Percentiles rank a stretch among this genome's conserved stretches.
phyloP scores from a whole-genome alignment of 2,329 filamentous ascomycete genomes.

The Aspergillus pseudoviridinutans region DNA sequence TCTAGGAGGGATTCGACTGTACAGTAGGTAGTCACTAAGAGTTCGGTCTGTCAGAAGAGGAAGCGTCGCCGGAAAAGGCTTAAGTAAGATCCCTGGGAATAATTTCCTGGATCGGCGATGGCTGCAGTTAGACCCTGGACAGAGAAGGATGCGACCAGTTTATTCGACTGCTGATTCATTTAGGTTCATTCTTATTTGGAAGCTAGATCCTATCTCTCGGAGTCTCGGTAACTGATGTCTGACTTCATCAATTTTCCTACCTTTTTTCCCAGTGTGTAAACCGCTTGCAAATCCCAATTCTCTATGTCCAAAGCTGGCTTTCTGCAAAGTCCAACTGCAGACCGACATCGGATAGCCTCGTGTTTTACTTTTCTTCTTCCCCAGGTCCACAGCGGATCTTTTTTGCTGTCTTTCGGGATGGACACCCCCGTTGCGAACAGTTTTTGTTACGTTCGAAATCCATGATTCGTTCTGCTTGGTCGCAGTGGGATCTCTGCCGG shows the following conservation, averaged over 20 bases:
- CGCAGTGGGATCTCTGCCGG: constrained; percentile 4
- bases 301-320: no score
- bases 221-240: neutral
- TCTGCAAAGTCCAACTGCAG: neutral
- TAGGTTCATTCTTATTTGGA: neutral
- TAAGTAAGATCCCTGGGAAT: neutral
- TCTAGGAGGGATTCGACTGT: no score
- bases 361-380: constrained; percentile 8
- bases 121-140: neutral
- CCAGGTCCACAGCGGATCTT: constrained; percentile 13
- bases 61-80: neutral
- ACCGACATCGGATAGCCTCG: neutral
- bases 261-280: no score
- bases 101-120: neutral
- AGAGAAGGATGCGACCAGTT: no score
- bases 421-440: constrained; percentile 1
- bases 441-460: constrained; percentile 19
- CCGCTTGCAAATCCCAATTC: no score
- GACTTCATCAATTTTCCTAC: no score
- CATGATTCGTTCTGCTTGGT: constrained; percentile 13
- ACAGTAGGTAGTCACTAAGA: no score
- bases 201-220: neutral
- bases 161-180: neutral
- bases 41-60: no score
- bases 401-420: constrained; percentile 2